Base-by-base conservation (phyloP, 139 green algal species). In the Coelastrella sp. region DNA sequence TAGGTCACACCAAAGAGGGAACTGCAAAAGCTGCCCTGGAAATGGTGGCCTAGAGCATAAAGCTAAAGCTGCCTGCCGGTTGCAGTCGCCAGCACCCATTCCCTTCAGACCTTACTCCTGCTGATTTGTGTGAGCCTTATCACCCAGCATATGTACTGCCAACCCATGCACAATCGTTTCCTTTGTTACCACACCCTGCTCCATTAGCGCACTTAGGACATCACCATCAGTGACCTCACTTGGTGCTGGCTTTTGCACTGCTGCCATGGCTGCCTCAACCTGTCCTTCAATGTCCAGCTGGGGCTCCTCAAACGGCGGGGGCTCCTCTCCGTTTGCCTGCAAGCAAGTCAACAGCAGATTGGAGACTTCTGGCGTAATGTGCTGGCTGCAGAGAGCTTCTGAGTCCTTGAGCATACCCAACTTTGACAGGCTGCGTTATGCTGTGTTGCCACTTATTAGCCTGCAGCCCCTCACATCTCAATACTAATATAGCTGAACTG, bases 261-360 rank as follows among this genome's bases (percentile, higher is more conserved):
- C 91, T 16, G 89, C 94, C 54, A 93, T 90, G 7, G 93, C 94
- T 58, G 83, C 90, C 2, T 89, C 90, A 13, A 95, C 92, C 83
- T 87, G 74, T 6, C 91, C 94, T 80, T 96, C 94, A 64, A 96
- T 87, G 71, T 96, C 94, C 16, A 95, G 68, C 57, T 87, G 14
- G 2, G 91, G 77, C 81, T 92, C 81, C 10, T 82, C 84, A 59
- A 8, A 14, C 8, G 56, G 47, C 19, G 66, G 80, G 2, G 87
- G 65, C 58, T 91, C 87, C 65, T 91, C 80, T 32, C 85, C 85
- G 22, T 83, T 76, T 0, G 73, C 71, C 85, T 90, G 73, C 85
- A 83, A 71, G 10, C 61, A 71, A 71, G 2, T 71, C 61, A 2
- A 19, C 8, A 10, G 11, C 61, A 2, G 0, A 71, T 2, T 71